A percentile compares a stretch with the other conserved stretches of the same genome.
These are phyloP conservation scores for Chrysosporium queenslandicum DNA, from an alignment of 2,329 filamentous ascomycete species.

Conservation along the genomic window DNA sequence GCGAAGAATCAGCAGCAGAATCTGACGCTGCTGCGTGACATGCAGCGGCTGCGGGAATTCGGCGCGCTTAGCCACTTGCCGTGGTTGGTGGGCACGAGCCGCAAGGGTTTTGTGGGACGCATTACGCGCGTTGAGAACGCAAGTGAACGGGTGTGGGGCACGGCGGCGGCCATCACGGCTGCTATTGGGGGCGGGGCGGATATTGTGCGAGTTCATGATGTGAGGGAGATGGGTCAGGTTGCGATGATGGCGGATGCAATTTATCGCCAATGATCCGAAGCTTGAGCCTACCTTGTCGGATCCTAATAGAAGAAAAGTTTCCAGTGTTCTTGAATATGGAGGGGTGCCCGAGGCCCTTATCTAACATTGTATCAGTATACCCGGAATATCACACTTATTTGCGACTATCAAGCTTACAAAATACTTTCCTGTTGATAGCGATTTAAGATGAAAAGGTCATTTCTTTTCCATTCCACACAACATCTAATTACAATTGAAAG, in stretches of 20 bases:
- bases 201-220: constrained; percentile 86
- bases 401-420: too few species aligned
- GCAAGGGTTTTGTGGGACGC: constrained; percentile 79
- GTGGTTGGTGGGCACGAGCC: constrained; percentile 80
- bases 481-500: constrained; percentile 11
- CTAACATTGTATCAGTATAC: too few species aligned
- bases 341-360: too few species aligned
- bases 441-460: not conserved
- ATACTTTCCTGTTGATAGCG: too few species aligned
- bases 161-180: constrained; percentile 76
- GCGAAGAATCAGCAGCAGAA: constrained; percentile 78
- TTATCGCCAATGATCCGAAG: constrained; percentile 18
- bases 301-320: not conserved
- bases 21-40: constrained; percentile 60
- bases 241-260: constrained; percentile 81
- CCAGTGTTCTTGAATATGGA: too few species aligned
- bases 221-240: constrained; percentile 73
- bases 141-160: constrained; percentile 67
- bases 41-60: constrained; percentile 50
- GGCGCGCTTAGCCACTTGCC: constrained; percentile 52
- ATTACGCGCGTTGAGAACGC: constrained; percentile 67
- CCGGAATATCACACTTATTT: too few species aligned
- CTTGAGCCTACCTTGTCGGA: not conserved
- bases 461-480: constrained; percentile 1
- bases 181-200: constrained; percentile 81